Base-by-base conservation (phyloP, 768 basidiomycete genomes). In the Boletus coccyginus region DNA sequence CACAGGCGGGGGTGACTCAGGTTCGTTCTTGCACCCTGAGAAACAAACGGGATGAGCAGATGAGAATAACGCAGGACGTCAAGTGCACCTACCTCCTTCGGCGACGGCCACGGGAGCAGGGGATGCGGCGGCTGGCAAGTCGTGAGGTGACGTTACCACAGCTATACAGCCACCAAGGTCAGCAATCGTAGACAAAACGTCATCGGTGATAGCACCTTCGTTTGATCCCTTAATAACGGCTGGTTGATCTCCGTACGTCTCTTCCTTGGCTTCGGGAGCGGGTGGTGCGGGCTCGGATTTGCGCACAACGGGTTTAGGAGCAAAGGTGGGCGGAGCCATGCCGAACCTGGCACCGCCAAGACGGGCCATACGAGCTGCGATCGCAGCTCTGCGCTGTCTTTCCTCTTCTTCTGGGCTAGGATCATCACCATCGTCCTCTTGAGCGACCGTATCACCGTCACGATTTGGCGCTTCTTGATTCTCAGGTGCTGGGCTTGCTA, bases 361-460 rank as follows among this genome's bases (percentile, higher is more conserved):
- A 57, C 88, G 87, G 41, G 93, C 94, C 92, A 98, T 93, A 45
- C 94, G 81, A 24, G 93, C 93, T 33, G 94, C 92, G 66, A 98
- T 87, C 12, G 90, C 87, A 6, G 92, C 90, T 42, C 94, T 83
- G 45, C 88, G 82, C 65, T 90, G 87, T 52, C 87, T 77, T 63
- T 90, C 88, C 60, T 89, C 87, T 21, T 75, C 73, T 65, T 87
- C 85, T 1, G 81, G 79, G 63, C 85, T 85, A 27, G 60, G 60
- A 47, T 73, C 73, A 1, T 58, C 68, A 38, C 62, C 50, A 51
- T 57, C 64, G 27, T 50, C 62, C 21, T 67, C 62, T 14, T 57
- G 48, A 54, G 70, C 63, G 13, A 53, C 60, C 29, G 52, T 16
- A 52, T 72, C 72, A 16, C 62, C 70, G 40, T 74, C 77, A 5